Base-by-base conservation (phyloP, 148 eudicot genomes). In the Rhododendron simsii region DNA sequence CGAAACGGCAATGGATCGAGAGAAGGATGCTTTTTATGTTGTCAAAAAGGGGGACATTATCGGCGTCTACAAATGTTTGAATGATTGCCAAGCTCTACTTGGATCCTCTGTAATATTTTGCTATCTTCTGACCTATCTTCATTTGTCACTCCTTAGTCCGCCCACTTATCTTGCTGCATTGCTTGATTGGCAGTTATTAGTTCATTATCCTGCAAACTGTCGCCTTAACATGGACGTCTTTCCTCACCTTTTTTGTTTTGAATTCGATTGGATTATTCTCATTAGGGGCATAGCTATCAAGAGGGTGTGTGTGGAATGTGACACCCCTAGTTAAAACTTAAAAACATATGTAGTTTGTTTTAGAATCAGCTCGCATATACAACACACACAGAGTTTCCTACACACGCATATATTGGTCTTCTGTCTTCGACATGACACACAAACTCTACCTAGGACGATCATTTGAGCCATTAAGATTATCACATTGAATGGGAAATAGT, bases 31-130 rank as follows among this genome's bases (percentile, higher is more conserved):
- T 48, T 96, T 91, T 90, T 96, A 93, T 78, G 93, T 93, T 33
- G 98, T 94, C 33, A 88, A 91, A 71, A 96, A 92, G 87, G 96
- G 98, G 35, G 96, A 91, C 75, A 65, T 90, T 48, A 71, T 94
- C 47, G 98, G 98, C 51, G 88, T 96, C 35, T 96, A 96, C 85
- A 91, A 86, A 71, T 91, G 73, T 86, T 87, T 93, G 44, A 75
- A 85, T 63, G 98, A 94, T 87, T 92, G 94, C 87, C 94, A 94
- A 93, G 90, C 92, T 69, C 90, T 91, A 77, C 91, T 94, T 67
- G 92, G 81, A 87, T 89, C 90, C 83, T 91, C 93, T 77, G 95
- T 93, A 93, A 86, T 67, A 71, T 51, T 65, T 78, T 77, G 28
- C 55, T 45, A 21, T 41, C 33, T 39, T 23, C 37, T 48, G 12